Evolutionary conservation across 768 basidiomycete genomes (phyloP), one percentile per base, ranked within the genome.

Genomic region (Lentinula edodes): DNA sequence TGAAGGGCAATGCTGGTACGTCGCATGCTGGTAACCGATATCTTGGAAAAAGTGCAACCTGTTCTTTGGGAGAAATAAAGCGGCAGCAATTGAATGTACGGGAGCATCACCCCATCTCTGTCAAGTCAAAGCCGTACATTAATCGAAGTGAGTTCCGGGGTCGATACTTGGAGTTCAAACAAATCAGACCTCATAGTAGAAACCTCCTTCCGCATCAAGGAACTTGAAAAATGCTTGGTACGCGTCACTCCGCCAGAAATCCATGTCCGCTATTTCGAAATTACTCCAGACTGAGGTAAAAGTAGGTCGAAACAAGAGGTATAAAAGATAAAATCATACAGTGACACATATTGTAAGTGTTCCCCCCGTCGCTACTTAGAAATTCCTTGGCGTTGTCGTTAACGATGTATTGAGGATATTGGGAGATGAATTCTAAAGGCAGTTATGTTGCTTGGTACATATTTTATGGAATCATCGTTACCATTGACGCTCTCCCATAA

Each of bases 401-500:
- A 0, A 82, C 76, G 45, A 89, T 68, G 68, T 82, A 77, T 63
- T 89, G 75, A 0, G 86, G 86, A 66, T 88, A 74, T 13, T 70
- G 57, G 59, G 75, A 70, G 55, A 80, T 80, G 73, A 88, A 88
- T 23, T 83, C 85, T 87, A 8, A 39, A 39, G 6, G 16, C 34
- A 9, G 10, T 56, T 32, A 5, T 16, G 36, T 39, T n/a, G 39
- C 10, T 38, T 39, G 48, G 20, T 36, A 38, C 13, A 52, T 34
- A 16, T 15, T 20, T 28, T 38, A 28, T 28, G 28, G 60, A 63
- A 36, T 61, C 32, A 69, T 73, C 3, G 56, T 7, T 34, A 86
- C 89, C 83, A 74, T 83, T 87, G 35, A 87, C 86, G 10, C 82
- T 77, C 5, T 79, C 72, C 91, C 91, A 94, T 0, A 94, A 75